These are phyloP conservation scores for Erythrophleum ivorense DNA, from an alignment of 331 rosid species.

Conservation along the genomic window DNA sequence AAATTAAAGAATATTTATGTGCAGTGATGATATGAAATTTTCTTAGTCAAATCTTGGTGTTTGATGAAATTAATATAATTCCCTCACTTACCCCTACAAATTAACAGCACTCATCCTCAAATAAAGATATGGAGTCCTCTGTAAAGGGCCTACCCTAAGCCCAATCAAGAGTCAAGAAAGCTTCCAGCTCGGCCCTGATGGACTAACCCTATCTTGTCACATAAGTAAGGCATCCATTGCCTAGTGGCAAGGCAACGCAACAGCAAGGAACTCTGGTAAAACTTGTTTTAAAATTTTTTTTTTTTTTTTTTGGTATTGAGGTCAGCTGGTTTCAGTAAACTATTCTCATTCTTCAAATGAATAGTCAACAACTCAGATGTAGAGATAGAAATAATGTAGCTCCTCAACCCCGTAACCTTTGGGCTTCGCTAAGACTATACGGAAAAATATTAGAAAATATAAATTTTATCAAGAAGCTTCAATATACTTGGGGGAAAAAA, in stretches of 20 bases:
- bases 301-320: not conserved
- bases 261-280: constrained; percentile 8
- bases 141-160: constrained; percentile 4
- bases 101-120: no score
- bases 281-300: no score
- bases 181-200: not conserved
- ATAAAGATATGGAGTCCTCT: not conserved
- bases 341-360: not conserved
- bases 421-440: constrained; percentile 13
- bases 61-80: no score
- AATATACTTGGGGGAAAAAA: not conserved
- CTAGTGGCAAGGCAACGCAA: not conserved
- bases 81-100: no score
- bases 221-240: not conserved
- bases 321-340: no score
- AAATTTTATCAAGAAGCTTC: not conserved
- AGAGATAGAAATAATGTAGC: constrained; percentile 13
- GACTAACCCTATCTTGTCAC: not conserved
- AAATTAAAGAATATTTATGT: no score
- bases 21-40: no score
- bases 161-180: constrained; percentile 9
- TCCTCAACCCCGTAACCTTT: not conserved
- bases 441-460: constrained; percentile 21
- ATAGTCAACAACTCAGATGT: not conserved
- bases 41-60: no score